These are phyloP conservation scores for Colletotrichum theobromicola DNA, from an alignment of 2,329 filamentous ascomycete species.

Conservation along the genomic window DNA sequence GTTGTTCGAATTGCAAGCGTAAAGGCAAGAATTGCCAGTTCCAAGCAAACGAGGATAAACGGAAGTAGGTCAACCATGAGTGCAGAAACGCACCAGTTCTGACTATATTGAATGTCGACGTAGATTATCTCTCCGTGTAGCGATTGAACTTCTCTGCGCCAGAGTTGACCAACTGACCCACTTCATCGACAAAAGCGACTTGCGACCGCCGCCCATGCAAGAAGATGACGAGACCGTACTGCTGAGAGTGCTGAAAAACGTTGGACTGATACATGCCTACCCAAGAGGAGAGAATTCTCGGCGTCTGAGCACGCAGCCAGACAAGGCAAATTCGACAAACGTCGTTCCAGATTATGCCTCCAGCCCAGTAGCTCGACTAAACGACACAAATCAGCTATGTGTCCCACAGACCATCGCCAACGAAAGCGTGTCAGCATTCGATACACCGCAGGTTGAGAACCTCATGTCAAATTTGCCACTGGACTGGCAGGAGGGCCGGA, in stretches of 20 bases:
- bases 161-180: constrained; percentile 28
- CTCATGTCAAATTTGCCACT: not conserved
- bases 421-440: not conserved
- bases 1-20: not conserved
- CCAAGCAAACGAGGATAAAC: not conserved
- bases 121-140: not conserved
- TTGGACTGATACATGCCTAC: not conserved
- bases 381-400: not conserved
- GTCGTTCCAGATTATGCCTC: not conserved
- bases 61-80: not conserved
- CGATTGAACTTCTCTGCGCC: not conserved
- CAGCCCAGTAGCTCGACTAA: not conserved
- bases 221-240: constrained; percentile 15
- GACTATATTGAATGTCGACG: not conserved
- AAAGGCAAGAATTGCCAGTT: not conserved
- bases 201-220: constrained; percentile 40
- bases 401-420: not conserved
- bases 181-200: constrained; percentile 42
- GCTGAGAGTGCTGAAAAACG: not conserved
- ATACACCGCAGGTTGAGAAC: not conserved
- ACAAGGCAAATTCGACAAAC: not conserved
- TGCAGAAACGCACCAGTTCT: not conserved
- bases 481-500: not conserved
- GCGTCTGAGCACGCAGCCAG: not conserved
- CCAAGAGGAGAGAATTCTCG: not conserved